Evolutionary conservation across 257 asterid species (phyloP), one percentile per base, ranked within the genome.

Genomic region (Solanum appendiculatum): DNA sequence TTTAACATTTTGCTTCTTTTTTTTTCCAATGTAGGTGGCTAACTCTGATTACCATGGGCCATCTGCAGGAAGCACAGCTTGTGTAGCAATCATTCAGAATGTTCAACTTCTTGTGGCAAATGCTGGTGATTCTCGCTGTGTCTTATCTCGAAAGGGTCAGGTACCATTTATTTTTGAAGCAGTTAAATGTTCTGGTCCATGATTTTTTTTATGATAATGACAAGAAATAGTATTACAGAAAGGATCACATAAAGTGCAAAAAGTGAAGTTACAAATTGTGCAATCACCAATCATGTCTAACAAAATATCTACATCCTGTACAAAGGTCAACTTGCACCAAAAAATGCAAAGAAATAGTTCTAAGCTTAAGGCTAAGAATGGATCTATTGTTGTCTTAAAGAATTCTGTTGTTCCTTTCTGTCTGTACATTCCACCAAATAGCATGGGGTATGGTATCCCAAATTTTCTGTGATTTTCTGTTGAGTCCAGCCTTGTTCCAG

Each of bases 61-160:
- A 66, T 92, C 92, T 91, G 89, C 98, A 86, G 98, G 99, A 85
- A 88, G 95, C 92, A 96, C 99, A 69, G 98, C 98, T 72, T 96
- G 99, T 86, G 94, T 94, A 88, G 96, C 99, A 88, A 86, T 95
- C 82, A 85, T 96, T 68, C 94, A 87, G 86, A 87, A 91, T 84
- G 89, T 91, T 87, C 92, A 87, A 87, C 91, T 95, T 86, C 72
- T 94, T 74, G 99, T 95, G 81, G 99, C 98, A 90, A 96, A 96
- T 93, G 99, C 97, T 66, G 98, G 99, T 73, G 99, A 96, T 92
- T 95, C 99, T 74, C 97, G 99, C 34, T 96, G 99, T 18, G 96
- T 96, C 77, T 85, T 95, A 88, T 94, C 97, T 56, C 94, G 95
- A 85, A 92, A 94, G 73, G 98, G 98, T 70, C 90, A 93, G 98